These are phyloP conservation scores for Canna indica DNA, from an alignment of 176 grass and related monocot species.

Conservation along the genomic window DNA sequence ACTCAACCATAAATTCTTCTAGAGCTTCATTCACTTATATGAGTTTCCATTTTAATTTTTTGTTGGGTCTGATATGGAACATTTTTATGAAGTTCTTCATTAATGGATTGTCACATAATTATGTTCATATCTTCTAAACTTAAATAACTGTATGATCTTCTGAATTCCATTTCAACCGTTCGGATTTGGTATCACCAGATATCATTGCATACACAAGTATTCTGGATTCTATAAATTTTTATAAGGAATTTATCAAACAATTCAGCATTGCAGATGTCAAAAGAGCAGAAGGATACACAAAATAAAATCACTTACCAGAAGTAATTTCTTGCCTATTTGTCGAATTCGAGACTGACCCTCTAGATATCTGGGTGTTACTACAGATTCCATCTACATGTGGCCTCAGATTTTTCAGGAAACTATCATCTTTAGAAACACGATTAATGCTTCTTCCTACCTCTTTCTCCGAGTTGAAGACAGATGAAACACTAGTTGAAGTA, in stretches of 20 bases:
- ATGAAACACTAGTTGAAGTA: slow-evolving; percentile 11
- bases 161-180: neutral
- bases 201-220: too few species aligned
- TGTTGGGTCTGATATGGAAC: neutral
- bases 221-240: neutral
- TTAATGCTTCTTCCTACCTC: slow-evolving; percentile 17
- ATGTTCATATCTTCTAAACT: too few species aligned
- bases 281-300: neutral
- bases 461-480: slow-evolving; percentile 24
- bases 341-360: slow-evolving; percentile 15
- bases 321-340: slow-evolving; percentile 1
- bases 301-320: slow-evolving; percentile 21
- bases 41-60: neutral
- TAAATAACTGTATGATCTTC: neutral
- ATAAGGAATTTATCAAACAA: neutral
- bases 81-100: neutral
- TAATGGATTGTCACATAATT: too few species aligned
- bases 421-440: slow-evolving; percentile 83
- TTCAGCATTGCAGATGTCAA: neutral
- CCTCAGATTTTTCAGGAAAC: slow-evolving; percentile 76
- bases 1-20: neutral
- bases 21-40: neutral
- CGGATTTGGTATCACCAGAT: too few species aligned
- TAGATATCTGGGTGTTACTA: slow-evolving; percentile 25
- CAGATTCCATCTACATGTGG: slow-evolving; percentile 40